Evolutionary conservation across 2,329 filamentous ascomycete genomes (phyloP).

Genomic region (Chaetothyriales sp.): DNA sequence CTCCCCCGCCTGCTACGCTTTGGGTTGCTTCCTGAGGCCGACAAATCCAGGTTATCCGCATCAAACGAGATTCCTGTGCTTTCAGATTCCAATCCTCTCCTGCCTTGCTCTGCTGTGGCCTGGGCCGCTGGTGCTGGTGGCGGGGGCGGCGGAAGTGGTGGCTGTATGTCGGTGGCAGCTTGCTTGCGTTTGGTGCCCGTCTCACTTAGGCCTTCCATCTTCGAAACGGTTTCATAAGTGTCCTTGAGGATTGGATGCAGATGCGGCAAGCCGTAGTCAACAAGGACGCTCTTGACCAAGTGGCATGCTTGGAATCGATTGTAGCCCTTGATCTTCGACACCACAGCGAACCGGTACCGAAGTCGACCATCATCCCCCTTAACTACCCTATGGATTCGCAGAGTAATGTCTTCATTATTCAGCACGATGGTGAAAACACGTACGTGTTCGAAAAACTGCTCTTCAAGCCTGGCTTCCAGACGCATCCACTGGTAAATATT

Average conservation of each 20-base stretch:
- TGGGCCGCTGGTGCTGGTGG: neutral
- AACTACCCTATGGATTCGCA: conserved; percentile 1
- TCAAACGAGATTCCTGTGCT: conserved; percentile 3
- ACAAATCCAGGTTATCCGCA: conserved; percentile 2
- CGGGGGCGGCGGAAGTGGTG: neutral
- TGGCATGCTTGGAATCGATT: conserved; percentile 3
- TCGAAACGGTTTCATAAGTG: conserved; percentile 1
- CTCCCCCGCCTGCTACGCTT: neutral
- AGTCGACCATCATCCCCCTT: neutral
- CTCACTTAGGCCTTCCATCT: conserved; percentile 2
- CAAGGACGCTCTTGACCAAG: conserved; percentile 3
- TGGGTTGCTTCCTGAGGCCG: neutral
- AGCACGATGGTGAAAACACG: conserved; percentile 3
- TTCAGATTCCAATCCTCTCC: neutral
- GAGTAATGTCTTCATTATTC: conserved; percentile 2
- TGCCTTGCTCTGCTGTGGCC: neutral
- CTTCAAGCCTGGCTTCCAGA: neutral
- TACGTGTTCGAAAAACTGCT: conserved; percentile 5
- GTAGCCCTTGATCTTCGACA: conserved; percentile 2
- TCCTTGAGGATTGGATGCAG: conserved; percentile 4
- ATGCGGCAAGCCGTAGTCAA: conserved; percentile 4
- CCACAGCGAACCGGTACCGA: conserved; percentile 2
- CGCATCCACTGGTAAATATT: conserved; percentile 6
- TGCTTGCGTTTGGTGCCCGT: conserved; percentile 3
- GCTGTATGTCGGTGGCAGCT: conserved; percentile 1